phyloP scores from a whole-genome alignment of 2,329 filamentous ascomycete genomes.

The Aspergillus brunneoviolaceus region DNA sequence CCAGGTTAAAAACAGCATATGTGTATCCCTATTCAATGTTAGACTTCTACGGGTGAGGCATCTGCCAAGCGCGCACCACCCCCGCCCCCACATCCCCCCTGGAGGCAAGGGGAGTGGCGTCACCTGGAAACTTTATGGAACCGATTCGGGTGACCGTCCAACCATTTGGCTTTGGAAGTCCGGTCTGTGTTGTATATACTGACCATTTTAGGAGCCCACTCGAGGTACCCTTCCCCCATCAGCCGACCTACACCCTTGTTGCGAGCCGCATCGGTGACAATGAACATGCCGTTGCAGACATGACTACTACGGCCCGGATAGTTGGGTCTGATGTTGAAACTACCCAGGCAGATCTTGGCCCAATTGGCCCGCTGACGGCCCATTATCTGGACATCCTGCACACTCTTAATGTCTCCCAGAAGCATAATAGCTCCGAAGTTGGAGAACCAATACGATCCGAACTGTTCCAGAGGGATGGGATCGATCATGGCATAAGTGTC shows the following conservation, averaged over 20 bases:
- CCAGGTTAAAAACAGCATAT: conserved; percentile 91
- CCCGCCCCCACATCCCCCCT: neutral
- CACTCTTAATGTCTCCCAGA: conserved; percentile 68
- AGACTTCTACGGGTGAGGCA: conserved; percentile 11
- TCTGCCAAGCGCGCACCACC: neutral
- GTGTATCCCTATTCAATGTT: conserved; percentile 65
- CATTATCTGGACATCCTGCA: conserved; percentile 53
- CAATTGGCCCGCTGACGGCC: conserved; percentile 65
- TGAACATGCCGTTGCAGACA: conserved; percentile 74
- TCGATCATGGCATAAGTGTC: conserved; percentile 90
- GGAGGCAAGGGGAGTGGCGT: neutral
- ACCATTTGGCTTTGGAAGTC: neutral
- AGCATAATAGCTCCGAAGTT: conserved; percentile 89
- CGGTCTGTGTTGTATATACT: conserved; percentile 19
- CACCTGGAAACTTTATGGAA: neutral
- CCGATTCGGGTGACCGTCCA: neutral
- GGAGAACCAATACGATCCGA: conserved; percentile 85
- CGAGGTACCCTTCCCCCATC: conserved; percentile 74
- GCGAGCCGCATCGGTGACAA: conserved; percentile 70
- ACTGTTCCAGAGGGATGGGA: conserved; percentile 69
- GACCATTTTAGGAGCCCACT: conserved; percentile 69
- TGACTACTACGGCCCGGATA: conserved; percentile 89
- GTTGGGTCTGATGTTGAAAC: conserved; percentile 93
- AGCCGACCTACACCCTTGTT: conserved; percentile 72
- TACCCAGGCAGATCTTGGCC: conserved; percentile 78